Conservation (phyloP, 345 rosid genomes). For the Lepidium aucheri region DNA sequence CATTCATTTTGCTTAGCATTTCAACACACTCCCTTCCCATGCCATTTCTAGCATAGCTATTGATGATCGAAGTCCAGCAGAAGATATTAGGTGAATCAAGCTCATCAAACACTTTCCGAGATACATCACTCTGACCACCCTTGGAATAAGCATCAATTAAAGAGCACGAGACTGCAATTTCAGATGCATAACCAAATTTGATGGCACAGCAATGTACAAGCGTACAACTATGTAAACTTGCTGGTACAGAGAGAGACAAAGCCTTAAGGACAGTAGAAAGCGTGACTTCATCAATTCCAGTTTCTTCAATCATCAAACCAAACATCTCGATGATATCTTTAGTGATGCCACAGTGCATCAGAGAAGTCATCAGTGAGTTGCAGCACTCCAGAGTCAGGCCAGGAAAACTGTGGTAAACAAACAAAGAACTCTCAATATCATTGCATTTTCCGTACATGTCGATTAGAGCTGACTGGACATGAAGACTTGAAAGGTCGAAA, state of each 20-base stretch:
- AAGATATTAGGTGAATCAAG: constrained; percentile 49
- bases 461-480: constrained; percentile 60
- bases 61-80: constrained; percentile 65
- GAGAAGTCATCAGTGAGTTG: constrained; percentile 64
- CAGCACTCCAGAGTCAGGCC: constrained; percentile 41
- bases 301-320: constrained; percentile 66
- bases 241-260: constrained; percentile 35
- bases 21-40: constrained; percentile 56
- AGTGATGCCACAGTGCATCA: constrained; percentile 45
- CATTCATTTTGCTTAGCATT: constrained; percentile 49
- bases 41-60: constrained; percentile 54
- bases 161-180: constrained; percentile 63
- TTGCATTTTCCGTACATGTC: constrained; percentile 78
- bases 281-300: constrained; percentile 60
- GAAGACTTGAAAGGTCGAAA: constrained; percentile 31
- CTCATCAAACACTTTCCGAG: constrained; percentile 39
- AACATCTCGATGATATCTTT: constrained; percentile 62
- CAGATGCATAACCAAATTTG: constrained; percentile 47
- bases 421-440: constrained; percentile 48
- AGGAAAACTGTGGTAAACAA: constrained; percentile 33
- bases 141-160: constrained; percentile 62
- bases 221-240: constrained; percentile 33
- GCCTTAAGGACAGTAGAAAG: constrained; percentile 60
- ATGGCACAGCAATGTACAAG: constrained; percentile 55
- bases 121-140: constrained; percentile 49